Conservation (phyloP, 2,329 filamentous ascomycete species). For the Thermoascus crustaceus region DNA sequence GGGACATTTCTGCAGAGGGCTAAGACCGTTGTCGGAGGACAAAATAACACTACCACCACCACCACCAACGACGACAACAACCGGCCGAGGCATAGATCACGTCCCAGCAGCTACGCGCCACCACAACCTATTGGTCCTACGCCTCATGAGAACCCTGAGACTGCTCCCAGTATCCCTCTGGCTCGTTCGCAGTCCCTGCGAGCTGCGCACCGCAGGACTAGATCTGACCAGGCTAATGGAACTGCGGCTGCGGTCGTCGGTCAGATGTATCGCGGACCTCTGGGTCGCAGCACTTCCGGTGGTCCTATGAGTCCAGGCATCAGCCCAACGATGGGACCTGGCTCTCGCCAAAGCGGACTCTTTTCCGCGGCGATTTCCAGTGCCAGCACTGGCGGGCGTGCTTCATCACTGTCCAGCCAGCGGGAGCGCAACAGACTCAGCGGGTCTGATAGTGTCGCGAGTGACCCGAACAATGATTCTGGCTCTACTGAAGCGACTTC, state of each 20-base stretch:
- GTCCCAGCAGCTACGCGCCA: slow-evolving; percentile 39
- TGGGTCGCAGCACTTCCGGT: slow-evolving; percentile 29
- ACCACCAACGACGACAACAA: slow-evolving; percentile 6
- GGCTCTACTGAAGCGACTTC: slow-evolving; percentile 39
- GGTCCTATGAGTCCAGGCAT: slow-evolving; percentile 47
- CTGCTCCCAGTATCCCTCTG: slow-evolving; percentile 41
- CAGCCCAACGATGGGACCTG: slow-evolving; percentile 44
- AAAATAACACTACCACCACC: slow-evolving; percentile 5
- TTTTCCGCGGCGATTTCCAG: slow-evolving; percentile 41
- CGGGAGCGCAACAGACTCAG: slow-evolving; percentile 46
- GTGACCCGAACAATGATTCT: slow-evolving; percentile 39
- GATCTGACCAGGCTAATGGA: slow-evolving; percentile 40
- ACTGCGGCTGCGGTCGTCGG: slow-evolving; percentile 65
- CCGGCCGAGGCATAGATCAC: slow-evolving; percentile 35
- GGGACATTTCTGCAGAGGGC: slow-evolving; percentile 50
- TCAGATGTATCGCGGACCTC: slow-evolving; percentile 76
- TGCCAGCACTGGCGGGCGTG: slow-evolving; percentile 45
- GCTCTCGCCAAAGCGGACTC: slow-evolving; percentile 31
- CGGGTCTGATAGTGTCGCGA: slow-evolving; percentile 56
- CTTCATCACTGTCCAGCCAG: slow-evolving; percentile 44
- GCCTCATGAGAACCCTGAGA: slow-evolving; percentile 40
- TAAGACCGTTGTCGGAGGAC: slow-evolving; percentile 50
- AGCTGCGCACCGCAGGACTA: slow-evolving; percentile 38
- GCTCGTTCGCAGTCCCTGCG: slow-evolving; percentile 34
- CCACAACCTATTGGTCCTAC: slow-evolving; percentile 26